Percentiles rank a stretch among this genome's conserved stretches.
Conservation (phyloP, 208 protist genomes). For the Phytomonas sp. region DNA sequence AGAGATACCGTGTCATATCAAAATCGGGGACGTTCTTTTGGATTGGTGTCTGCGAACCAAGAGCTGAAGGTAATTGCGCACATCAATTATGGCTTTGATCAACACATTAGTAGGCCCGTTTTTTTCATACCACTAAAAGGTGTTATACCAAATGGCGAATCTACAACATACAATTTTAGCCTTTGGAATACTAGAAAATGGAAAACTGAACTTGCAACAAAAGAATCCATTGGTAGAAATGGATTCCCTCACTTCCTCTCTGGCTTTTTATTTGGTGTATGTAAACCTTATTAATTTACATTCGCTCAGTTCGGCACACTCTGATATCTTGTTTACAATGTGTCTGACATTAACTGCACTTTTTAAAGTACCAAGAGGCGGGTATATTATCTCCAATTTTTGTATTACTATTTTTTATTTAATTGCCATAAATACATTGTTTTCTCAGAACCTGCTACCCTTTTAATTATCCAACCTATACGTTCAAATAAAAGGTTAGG, state of each 20-base stretch:
- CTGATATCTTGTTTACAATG: neutral
- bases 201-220: neutral
- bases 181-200: constrained; percentile 10
- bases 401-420: neutral
- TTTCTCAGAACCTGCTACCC: neutral
- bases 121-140: constrained; percentile 5
- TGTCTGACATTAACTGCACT: neutral
- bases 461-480: neutral
- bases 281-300: constrained; percentile 5
- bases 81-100: neutral
- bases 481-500: neutral
- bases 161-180: constrained; percentile 5
- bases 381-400: neutral
- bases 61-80: neutral
- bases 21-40: neutral
- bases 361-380: neutral
- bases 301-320: neutral
- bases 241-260: constrained; percentile 2
- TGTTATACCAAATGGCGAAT: neutral
- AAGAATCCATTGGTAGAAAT: neutral
- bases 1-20: neutral
- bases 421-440: neutral
- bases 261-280: constrained; percentile 11
- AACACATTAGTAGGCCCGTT: constrained; percentile 2
- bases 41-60: neutral